Conservation (phyloP, 805 yeast genomes). For the Saccharomycopsis vini region DNA sequence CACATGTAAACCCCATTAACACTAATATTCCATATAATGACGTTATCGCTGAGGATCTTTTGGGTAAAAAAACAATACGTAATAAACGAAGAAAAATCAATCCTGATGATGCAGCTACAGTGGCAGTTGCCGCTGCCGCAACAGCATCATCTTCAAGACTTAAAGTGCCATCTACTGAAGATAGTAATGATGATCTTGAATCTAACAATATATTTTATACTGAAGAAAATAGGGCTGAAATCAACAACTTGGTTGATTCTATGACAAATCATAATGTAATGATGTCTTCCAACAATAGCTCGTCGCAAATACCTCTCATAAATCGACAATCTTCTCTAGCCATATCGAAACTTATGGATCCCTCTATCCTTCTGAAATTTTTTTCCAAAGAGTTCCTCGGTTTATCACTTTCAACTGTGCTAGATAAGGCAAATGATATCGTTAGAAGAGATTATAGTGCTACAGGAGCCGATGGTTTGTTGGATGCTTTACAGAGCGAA, state of each 20-base stretch:
- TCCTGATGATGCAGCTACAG: constrained; percentile 23
- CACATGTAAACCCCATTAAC: not conserved
- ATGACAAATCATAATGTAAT: constrained; percentile 23
- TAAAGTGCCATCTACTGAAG: constrained; percentile 2
- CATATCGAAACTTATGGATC: constrained; percentile 19
- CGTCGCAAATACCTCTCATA: constrained; percentile 28
- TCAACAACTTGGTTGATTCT: constrained; percentile 22
- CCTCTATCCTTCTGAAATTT: constrained; percentile 23
- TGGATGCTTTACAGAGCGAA: constrained; percentile 32
- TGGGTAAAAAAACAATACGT: not conserved
- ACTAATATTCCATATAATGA: not conserved
- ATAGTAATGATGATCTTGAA: not conserved
- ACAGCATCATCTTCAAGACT: too few relatives aligned
- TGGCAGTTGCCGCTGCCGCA: constrained; percentile 24
- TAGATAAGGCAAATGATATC: constrained; percentile 31
- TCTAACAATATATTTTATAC: not conserved
- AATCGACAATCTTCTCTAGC: constrained; percentile 11
- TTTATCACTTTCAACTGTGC: constrained; percentile 25
- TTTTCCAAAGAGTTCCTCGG: constrained; percentile 28
- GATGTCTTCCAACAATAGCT: constrained; percentile 23
- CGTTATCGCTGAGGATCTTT: constrained; percentile 2
- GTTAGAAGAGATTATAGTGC: constrained; percentile 33
- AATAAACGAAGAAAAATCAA: constrained; percentile 14
- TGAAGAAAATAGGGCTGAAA: constrained; percentile 24
- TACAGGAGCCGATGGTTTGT: constrained; percentile 35